phyloP scores from a whole-genome alignment of 2,329 filamentous ascomycete genomes.

The Arachnomyces sp. region DNA sequence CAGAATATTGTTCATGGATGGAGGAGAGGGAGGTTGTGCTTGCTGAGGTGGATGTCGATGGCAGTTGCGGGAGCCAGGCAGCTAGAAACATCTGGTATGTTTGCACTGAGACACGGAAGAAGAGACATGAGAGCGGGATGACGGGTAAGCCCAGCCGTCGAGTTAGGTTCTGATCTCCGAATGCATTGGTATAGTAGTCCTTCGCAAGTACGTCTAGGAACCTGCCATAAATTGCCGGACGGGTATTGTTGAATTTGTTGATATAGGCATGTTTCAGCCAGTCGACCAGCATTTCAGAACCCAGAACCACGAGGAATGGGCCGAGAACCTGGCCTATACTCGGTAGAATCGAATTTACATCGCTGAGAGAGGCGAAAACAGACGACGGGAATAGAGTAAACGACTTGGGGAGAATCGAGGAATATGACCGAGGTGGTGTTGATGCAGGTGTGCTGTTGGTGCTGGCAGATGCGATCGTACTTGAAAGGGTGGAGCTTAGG shows the following conservation, averaged over 20 bases:
- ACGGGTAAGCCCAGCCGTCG: conserved; percentile 83
- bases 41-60: conserved; percentile 31
- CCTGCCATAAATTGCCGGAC: conserved; percentile 77
- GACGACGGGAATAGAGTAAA: conserved; percentile 69
- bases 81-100: conserved; percentile 98
- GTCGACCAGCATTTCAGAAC: conserved; percentile 94
- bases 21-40: conserved; percentile 32
- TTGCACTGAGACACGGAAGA: conserved; percentile 88
- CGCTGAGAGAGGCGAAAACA: conserved; percentile 35
- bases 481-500: conserved; percentile 25
- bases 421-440: conserved; percentile 47
- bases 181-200: conserved; percentile 96
- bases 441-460: conserved; percentile 45
- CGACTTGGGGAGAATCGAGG: conserved; percentile 75
- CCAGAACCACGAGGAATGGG: conserved; percentile 87
- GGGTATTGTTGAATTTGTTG: conserved; percentile 96
- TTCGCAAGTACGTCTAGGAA: conserved; percentile 92
- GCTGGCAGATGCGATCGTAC: conserved; percentile 22
- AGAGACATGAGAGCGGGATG: conserved; percentile 83
- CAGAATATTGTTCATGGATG: conserved; percentile 43
- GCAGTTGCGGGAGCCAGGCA: conserved; percentile 68
- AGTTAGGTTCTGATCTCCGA: conserved; percentile 81
- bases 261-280: conserved; percentile 97
- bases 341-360: conserved; percentile 35
- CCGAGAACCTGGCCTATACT: conserved; percentile 70